Evolutionary conservation across 805 yeast genomes (phyloP).

Genomic region (Pichia deserticola): DNA sequence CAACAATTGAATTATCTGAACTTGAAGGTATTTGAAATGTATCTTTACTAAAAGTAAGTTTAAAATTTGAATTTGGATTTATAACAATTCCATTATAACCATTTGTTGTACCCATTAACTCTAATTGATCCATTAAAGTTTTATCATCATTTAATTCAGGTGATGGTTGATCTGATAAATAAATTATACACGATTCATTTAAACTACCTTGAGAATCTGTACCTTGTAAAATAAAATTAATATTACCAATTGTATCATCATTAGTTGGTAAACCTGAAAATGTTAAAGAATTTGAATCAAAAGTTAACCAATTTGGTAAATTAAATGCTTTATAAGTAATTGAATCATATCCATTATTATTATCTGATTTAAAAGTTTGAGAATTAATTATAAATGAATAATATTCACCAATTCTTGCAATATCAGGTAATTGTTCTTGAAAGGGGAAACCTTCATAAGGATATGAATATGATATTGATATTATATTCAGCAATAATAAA

Average conservation of each 20-base stretch:
- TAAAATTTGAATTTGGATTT: constrained; percentile 59
- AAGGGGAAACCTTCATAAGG: constrained; percentile 71
- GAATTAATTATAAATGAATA: constrained; percentile 63
- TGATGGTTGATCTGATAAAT: constrained; percentile 44
- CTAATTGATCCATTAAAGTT: constrained; percentile 45
- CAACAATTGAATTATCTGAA: constrained; percentile 43
- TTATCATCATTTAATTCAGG: constrained; percentile 38
- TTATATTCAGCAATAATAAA: neutral
- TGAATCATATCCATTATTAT: constrained; percentile 20
- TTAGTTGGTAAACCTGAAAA: constrained; percentile 60
- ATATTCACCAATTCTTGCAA: constrained; percentile 60
- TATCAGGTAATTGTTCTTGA: constrained; percentile 75
- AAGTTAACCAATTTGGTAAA: constrained; percentile 73
- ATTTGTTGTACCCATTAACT: constrained; percentile 65
- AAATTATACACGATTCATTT: constrained; percentile 46
- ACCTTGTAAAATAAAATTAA: constrained; percentile 54
- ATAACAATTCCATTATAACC: constrained; percentile 71
- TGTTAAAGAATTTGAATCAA: constrained; percentile 54
- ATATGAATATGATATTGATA: constrained; percentile 26
- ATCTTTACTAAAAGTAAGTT: constrained; percentile 52
- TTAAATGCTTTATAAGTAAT: constrained; percentile 49
- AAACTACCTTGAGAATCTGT: constrained; percentile 50
- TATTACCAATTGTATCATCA: constrained; percentile 28
- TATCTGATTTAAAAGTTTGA: constrained; percentile 54
- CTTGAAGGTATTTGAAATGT: constrained; percentile 44